Conservation (phyloP, 2,329 filamentous ascomycete species). For the Fusarium sp. region DNA sequence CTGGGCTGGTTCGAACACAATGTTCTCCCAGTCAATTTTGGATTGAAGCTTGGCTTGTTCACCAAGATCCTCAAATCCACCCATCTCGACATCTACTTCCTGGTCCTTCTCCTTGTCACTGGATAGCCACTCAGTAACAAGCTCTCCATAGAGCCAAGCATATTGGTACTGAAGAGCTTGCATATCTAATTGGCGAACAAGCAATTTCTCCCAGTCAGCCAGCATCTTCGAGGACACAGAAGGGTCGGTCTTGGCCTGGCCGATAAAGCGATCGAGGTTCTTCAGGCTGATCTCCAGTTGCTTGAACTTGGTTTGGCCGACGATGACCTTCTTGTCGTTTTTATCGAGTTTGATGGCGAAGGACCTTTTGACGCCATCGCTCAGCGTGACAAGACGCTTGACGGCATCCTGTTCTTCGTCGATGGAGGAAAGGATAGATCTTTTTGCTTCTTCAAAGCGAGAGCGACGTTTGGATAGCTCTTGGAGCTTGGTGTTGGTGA, state of each 20-base stretch:
- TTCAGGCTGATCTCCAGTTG: conserved; percentile 50
- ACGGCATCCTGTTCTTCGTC: conserved; percentile 43
- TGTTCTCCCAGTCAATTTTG: conserved; percentile 55
- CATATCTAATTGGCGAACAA: conserved; percentile 53
- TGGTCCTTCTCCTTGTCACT: conserved; percentile 39
- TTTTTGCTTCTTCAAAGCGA: conserved; percentile 52
- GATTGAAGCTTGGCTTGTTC: conserved; percentile 55
- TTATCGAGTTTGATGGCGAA: conserved; percentile 50
- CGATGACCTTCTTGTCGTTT: conserved; percentile 41
- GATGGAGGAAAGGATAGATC: conserved; percentile 46
- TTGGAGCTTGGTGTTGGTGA: conserved; percentile 57
- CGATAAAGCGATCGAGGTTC: conserved; percentile 55
- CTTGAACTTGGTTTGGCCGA: conserved; percentile 38
- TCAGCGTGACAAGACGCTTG: conserved; percentile 49
- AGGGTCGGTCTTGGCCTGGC: conserved; percentile 55
- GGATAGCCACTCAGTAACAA: conserved; percentile 61
- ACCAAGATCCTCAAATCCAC: conserved; percentile 56
- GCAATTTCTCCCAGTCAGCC: conserved; percentile 49
- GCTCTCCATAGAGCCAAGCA: conserved; percentile 57
- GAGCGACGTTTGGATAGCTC: conserved; percentile 56
- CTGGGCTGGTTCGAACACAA: conserved; percentile 54
- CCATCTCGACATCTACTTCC: conserved; percentile 43
- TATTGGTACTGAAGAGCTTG: conserved; percentile 58
- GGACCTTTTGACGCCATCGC: conserved; percentile 51
- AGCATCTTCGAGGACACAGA: conserved; percentile 53